These are phyloP conservation scores for Euphrasia confusa DNA, from an alignment of 257 asterid genomes.

Conservation along the genomic window DNA sequence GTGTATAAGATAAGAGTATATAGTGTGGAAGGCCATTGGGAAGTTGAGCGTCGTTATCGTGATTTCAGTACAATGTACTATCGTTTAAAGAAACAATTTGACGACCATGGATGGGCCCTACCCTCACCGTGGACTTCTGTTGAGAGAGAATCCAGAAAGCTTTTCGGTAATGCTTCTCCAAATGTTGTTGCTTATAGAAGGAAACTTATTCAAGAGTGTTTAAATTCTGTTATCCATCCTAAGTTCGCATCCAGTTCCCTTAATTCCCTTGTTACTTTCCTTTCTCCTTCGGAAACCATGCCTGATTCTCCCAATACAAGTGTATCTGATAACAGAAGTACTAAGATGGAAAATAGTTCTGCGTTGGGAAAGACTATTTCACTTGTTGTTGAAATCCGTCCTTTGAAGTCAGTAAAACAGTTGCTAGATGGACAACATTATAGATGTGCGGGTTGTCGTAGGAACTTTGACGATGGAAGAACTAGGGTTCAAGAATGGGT, in stretches of 20 bases:
- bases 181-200: slow-evolving; percentile 70
- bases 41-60: slow-evolving; percentile 82
- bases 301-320: slow-evolving; percentile 43
- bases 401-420: slow-evolving; percentile 64
- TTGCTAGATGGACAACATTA: slow-evolving; percentile 77
- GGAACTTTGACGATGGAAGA: slow-evolving; percentile 60
- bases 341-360: slow-evolving; percentile 29
- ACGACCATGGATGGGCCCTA: slow-evolving; percentile 64
- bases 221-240: slow-evolving; percentile 56
- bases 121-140: slow-evolving; percentile 81
- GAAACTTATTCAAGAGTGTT: slow-evolving; percentile 81
- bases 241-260: slow-evolving; percentile 39
- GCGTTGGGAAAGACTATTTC: slow-evolving; percentile 82
- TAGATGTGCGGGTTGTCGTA: slow-evolving; percentile 88
- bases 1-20: slow-evolving; percentile 68
- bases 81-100: slow-evolving; percentile 57
- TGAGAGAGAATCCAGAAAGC: slow-evolving; percentile 75
- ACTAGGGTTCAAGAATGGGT: slow-evolving; percentile 66
- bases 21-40: slow-evolving; percentile 71
- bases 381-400: slow-evolving; percentile 51
- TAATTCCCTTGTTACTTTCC: slow-evolving; percentile 52
- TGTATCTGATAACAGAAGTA: slow-evolving; percentile 23
- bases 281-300: slow-evolving; percentile 50
- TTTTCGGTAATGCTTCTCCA: slow-evolving; percentile 80
- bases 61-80: slow-evolving; percentile 66